phyloP scores from a whole-genome alignment of 2,329 filamentous ascomycete species.

The Leptographium wingfieldii region DNA sequence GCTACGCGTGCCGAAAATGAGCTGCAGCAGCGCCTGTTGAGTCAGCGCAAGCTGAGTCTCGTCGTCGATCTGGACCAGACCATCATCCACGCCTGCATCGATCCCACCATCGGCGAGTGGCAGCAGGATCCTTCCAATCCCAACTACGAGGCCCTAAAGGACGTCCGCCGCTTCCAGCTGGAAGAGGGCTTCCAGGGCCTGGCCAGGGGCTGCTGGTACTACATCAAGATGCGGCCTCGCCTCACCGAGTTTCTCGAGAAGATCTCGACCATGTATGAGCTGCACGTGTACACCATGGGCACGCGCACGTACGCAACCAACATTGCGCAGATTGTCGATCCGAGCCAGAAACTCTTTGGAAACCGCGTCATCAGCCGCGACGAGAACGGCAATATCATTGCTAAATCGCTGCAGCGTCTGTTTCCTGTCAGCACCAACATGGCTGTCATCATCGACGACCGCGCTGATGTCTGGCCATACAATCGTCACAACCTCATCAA shows the following conservation, averaged over 20 bases:
- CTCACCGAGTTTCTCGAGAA: conserved; percentile 67
- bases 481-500: conserved; percentile 91
- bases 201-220: conserved; percentile 75
- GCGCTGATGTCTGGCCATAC: conserved; percentile 85
- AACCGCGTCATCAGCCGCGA: conserved; percentile 93
- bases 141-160: conserved; percentile 81
- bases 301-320: conserved; percentile 90
- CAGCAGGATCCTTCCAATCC: conserved; percentile 77
- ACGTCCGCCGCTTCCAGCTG: conserved; percentile 80
- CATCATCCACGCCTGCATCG: conserved; percentile 95
- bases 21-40: conserved; percentile 68
- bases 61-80: conserved; percentile 98
- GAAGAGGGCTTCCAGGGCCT: conserved; percentile 68
- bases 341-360: conserved; percentile 76
- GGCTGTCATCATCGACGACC: conserved; percentile 97
- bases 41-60: conserved; percentile 72
- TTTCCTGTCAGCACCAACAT: conserved; percentile 98
- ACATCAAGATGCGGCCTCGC: conserved; percentile 92
- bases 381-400: conserved; percentile 85
- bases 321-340: conserved; percentile 87
- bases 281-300: conserved; percentile 99
- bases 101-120: conserved; percentile 94
- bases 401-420: conserved; percentile 78
- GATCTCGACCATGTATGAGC: conserved; percentile 72
- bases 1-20: conserved; percentile 75